A percentile compares a stretch with the other conserved stretches of the same genome.
These are phyloP conservation scores for Pythium apleroticum DNA, from an alignment of 352 stramenopile species.

Conservation along the genomic window DNA sequence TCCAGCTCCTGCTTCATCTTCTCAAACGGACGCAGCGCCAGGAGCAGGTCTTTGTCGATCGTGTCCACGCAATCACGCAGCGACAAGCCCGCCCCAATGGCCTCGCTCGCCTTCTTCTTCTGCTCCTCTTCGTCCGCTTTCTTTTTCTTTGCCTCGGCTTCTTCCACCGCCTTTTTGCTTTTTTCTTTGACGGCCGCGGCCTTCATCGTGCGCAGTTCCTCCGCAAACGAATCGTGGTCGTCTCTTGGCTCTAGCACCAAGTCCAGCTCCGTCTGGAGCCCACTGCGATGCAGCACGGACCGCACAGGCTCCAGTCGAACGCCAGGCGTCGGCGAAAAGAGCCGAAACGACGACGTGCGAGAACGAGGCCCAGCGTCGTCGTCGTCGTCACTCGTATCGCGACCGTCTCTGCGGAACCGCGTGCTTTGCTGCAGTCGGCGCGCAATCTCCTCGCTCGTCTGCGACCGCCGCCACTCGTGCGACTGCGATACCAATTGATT, in stretches of 20 bases:
- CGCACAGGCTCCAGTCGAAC: constrained; percentile 10
- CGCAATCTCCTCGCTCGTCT: constrained; percentile 35
- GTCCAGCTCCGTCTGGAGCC: background rate
- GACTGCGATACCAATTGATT: constrained; percentile 38
- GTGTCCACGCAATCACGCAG: constrained; percentile 18
- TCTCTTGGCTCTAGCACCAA: background rate
- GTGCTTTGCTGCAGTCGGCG: constrained; percentile 35
- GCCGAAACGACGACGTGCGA: constrained; percentile 1
- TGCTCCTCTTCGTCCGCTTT: constrained; percentile 18
- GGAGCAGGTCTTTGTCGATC: constrained; percentile 46
- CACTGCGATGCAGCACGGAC: constrained; percentile 7
- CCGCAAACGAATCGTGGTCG: constrained; percentile 45
- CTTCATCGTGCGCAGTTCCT: constrained; percentile 40
- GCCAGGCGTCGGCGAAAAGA: constrained; percentile 6
- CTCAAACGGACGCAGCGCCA: constrained; percentile 57
- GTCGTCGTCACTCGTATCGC: background rate
- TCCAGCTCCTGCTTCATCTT: constrained; percentile 36
- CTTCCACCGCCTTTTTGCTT: constrained; percentile 12
- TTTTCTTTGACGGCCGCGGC: constrained; percentile 10
- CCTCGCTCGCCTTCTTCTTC: constrained; percentile 18
- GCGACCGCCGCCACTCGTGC: constrained; percentile 21
- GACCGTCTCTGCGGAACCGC: constrained; percentile 24
- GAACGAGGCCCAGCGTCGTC: background rate
- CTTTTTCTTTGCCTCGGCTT: constrained; percentile 13
- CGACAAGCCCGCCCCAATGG: constrained; percentile 1